phyloP scores from a whole-genome alignment of 164 flowering plant species.

The Magnolia kwangsiensis region DNA sequence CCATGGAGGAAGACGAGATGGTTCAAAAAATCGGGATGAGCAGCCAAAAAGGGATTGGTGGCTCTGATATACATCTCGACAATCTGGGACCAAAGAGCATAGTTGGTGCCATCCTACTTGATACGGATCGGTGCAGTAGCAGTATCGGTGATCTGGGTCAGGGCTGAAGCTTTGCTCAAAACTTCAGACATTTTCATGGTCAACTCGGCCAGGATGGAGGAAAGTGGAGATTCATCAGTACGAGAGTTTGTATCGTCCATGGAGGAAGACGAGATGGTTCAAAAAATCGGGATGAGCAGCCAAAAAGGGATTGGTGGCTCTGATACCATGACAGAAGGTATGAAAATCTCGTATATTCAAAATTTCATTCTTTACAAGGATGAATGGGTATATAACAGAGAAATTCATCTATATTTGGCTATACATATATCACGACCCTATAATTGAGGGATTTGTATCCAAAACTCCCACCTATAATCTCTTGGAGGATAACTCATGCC shows the following conservation, averaged over 20 bases:
- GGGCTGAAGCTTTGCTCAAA: conserved; percentile 6
- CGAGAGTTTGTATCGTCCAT: not conserved
- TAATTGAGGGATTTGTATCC: not conserved
- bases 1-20: not conserved
- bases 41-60: too few species aligned
- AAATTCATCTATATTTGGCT: conserved; percentile 3
- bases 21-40: too few species aligned
- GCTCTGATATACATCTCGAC: too few species aligned
- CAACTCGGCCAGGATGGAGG: conserved; percentile 5
- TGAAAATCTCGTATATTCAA: not conserved
- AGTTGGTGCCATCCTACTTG: conserved; percentile 17
- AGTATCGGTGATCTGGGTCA: not conserved
- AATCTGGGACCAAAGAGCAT: conserved; percentile 10
- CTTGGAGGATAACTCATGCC: not conserved
- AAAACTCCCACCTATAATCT: not conserved
- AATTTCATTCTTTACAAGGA: conserved; percentile 5
- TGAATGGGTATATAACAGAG: conserved; percentile 10
- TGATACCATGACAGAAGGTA: not conserved
- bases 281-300: too few species aligned
- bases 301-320: too few species aligned
- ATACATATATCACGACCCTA: not conserved
- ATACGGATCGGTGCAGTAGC: conserved; percentile 1
- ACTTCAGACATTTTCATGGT: conserved; percentile 10
- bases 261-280: not conserved
- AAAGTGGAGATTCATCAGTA: conserved; percentile 2